Evolutionary conservation across 2,329 filamentous ascomycete species (phyloP).

Genomic region (Thelonectria blattea): DNA sequence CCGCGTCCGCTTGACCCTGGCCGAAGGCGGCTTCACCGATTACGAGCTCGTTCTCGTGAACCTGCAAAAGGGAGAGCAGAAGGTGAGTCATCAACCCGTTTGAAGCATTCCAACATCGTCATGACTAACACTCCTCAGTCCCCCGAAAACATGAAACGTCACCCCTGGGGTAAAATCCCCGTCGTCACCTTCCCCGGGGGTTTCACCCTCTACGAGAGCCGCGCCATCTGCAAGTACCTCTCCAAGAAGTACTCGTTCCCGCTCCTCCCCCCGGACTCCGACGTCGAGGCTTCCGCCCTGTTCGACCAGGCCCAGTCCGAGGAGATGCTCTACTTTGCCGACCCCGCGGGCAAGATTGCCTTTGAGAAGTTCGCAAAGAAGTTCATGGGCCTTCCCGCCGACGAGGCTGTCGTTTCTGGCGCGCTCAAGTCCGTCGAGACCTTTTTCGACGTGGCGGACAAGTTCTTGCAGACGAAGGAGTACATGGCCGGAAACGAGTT

Average conservation of each 20-base stretch:
- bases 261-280: slow-evolving; percentile 47
- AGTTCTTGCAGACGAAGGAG: slow-evolving; percentile 44
- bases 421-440: slow-evolving; percentile 45
- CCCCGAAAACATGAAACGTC: slow-evolving; percentile 44
- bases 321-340: slow-evolving; percentile 52
- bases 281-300: slow-evolving; percentile 48
- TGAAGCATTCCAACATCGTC: neutral
- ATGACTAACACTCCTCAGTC: slow-evolving; percentile 43
- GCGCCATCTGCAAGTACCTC: slow-evolving; percentile 55
- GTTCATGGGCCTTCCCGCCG: slow-evolving; percentile 49
- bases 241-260: slow-evolving; percentile 52
- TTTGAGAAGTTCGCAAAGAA: slow-evolving; percentile 54
- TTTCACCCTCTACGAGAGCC: slow-evolving; percentile 54
- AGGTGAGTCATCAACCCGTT: slow-evolving; percentile 35
- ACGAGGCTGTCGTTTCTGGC: slow-evolving; percentile 48
- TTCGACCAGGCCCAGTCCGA: slow-evolving; percentile 51
- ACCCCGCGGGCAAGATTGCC: slow-evolving; percentile 49
- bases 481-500: slow-evolving; percentile 54
- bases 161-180: slow-evolving; percentile 52
- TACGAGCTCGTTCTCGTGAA: slow-evolving; percentile 48
- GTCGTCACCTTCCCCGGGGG: slow-evolving; percentile 46
- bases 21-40: slow-evolving; percentile 51
- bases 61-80: slow-evolving; percentile 49
- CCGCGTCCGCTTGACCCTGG: slow-evolving; percentile 50
- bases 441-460: slow-evolving; percentile 52